Base-by-base conservation (phyloP, 345 rosid species). In the Gossypium bickii region DNA sequence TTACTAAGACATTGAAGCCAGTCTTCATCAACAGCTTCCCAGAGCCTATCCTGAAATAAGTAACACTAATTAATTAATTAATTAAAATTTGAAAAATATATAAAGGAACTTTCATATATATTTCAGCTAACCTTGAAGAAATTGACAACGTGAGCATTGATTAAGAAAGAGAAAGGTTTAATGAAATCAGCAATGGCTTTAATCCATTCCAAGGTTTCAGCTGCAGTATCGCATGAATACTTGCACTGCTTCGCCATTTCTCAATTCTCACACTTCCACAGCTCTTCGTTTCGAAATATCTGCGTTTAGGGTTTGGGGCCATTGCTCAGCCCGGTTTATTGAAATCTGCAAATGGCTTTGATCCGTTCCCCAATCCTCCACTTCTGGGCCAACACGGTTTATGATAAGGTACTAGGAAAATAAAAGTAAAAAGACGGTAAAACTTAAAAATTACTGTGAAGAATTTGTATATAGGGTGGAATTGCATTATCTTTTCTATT, bases 111-210 rank as follows among this genome's bases (percentile, higher is more conserved):
- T 34, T 34, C 41, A 34, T 34, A 34, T 34, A 34, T 34, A 20
- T 47, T 22, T 12, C 16, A 67, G 22, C 41, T 22, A 72, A 87
- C 91, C 80, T 78, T 85, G 79, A 90, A 90, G 91, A 94, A 94
- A 87, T 90, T 92, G 86, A 90, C 94, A 48, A 90, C 88, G 62
- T 83, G 94, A 62, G 97, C 92, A 63, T 85, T 85, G 41, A 81
- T 83, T 38, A 92, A 71, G 80, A 83, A 87, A 68, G 79, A 16
- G 74, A 67, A 92, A 16, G 94, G 97, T 69, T 74, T 59, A 5
- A 92, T 59, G 84, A 92, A 94, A 57, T 77, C 82, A 52, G 84
- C 71, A 47, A 94, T 90, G 59, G 92, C 90, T 45, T 77, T 76
- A 48, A 94, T 88, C 97, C 97, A 92, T 74, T 88, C 86, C 61